These are phyloP conservation scores for Vitis amurensis DNA, from an alignment of 164 flowering plant genomes.

Conservation along the genomic window DNA sequence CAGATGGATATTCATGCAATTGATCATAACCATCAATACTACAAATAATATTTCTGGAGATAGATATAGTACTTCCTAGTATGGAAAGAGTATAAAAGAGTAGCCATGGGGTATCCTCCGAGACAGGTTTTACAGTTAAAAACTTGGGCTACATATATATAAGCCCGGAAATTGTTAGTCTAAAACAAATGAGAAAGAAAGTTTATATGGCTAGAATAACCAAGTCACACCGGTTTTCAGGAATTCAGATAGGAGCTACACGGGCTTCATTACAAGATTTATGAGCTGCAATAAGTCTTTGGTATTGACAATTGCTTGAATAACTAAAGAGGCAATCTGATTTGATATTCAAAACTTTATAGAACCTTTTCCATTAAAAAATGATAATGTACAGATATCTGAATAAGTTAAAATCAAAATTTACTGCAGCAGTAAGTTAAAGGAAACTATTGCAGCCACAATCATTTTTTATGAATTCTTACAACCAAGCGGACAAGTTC, in stretches of 20 bases:
- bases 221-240: too few relatives aligned
- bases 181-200: too few relatives aligned
- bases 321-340: not conserved
- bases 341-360: not conserved
- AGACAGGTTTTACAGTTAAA: too few relatives aligned
- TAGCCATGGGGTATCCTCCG: too few relatives aligned
- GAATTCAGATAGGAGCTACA: not conserved
- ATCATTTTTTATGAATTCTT: not conserved
- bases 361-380: not conserved
- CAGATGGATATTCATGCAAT: too few relatives aligned
- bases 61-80: too few relatives aligned
- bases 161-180: too few relatives aligned
- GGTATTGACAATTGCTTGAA: not conserved
- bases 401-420: not conserved
- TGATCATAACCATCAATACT: too few relatives aligned
- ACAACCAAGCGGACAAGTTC: not conserved
- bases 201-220: too few relatives aligned
- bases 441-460: not conserved
- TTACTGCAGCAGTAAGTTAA: not conserved
- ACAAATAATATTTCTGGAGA: too few relatives aligned
- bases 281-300: not conserved
- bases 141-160: too few relatives aligned
- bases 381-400: not conserved
- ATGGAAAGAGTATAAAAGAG: too few relatives aligned
- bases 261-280: not conserved